Percentiles rank a stretch among this genome's conserved stretches.
Evolutionary conservation across 345 rosid species (phyloP).

Genomic region (Arabidopsis suecica): DNA sequence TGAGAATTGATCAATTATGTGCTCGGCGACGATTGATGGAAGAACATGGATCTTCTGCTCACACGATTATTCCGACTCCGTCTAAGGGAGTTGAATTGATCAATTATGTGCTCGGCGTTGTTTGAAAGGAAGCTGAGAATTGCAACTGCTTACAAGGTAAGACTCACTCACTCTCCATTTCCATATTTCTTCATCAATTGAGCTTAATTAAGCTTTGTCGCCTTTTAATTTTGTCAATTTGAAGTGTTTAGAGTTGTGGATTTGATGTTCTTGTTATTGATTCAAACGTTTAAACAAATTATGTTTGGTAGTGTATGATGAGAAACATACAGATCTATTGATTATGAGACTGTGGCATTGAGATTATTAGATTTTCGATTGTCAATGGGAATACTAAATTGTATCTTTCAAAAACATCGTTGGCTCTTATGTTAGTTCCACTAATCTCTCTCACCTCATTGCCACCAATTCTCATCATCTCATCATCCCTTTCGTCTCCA

Average conservation of each 20-base stretch:
- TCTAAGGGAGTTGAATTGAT: no score
- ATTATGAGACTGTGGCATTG: neutral
- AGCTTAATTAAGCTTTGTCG: neutral
- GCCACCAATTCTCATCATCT: no score
- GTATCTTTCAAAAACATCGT: neutral
- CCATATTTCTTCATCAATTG: neutral
- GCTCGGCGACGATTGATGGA: no score
- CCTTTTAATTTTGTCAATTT: neutral
- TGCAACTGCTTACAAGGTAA: conserved; percentile 36
- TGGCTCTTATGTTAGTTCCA: neutral
- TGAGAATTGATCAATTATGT: no score
- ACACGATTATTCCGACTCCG: no score
- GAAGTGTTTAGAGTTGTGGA: neutral
- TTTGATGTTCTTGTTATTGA: neutral
- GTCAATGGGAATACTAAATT: neutral
- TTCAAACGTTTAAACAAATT: neutral
- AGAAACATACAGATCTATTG: neutral
- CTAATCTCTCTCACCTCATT: no score
- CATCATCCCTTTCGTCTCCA: no score
- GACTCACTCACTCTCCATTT: neutral
- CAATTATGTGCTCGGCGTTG: no score
- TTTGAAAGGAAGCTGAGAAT: no score
- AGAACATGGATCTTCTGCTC: no score
- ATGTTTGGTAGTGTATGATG: neutral
- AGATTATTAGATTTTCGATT: neutral